Evolutionary conservation across 345 rosid genomes (phyloP).

Genomic region (Murraya koenigii): DNA sequence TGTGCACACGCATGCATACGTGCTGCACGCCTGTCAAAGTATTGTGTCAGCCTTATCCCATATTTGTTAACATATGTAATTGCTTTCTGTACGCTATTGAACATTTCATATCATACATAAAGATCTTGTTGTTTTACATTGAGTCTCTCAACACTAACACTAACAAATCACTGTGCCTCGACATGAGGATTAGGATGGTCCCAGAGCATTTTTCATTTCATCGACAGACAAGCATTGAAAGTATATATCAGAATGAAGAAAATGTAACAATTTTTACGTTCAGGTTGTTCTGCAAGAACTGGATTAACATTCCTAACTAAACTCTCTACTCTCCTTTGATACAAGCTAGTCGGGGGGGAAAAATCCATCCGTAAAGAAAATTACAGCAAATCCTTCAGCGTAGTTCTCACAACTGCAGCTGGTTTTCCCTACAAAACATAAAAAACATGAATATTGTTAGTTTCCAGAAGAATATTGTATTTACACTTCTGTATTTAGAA

Average conservation of each 20-base stretch:
- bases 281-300: too few relatives aligned
- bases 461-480: neutral
- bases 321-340: neutral
- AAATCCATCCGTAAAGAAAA: neutral
- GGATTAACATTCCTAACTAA: conserved; percentile 2
- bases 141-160: neutral
- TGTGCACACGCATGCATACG: neutral
- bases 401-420: conserved; percentile 36
- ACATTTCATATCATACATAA: neutral
- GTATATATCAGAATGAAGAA: neutral
- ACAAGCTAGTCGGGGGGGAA: neutral
- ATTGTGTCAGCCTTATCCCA: neutral
- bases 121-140: neutral
- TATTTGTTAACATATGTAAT: neutral
- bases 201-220: neutral
- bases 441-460: neutral
- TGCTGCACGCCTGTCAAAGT: neutral
- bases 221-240: neutral
- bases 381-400: conserved; percentile 49
- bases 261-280: too few relatives aligned
- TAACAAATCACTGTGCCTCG: neutral
- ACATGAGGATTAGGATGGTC: neutral
- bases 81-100: neutral
- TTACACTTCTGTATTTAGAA: neutral
- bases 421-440: conserved; percentile 34